Evolutionary conservation across 2,329 filamentous ascomycete species (phyloP).

Genomic region (Aspergillus quadricinctus): DNA sequence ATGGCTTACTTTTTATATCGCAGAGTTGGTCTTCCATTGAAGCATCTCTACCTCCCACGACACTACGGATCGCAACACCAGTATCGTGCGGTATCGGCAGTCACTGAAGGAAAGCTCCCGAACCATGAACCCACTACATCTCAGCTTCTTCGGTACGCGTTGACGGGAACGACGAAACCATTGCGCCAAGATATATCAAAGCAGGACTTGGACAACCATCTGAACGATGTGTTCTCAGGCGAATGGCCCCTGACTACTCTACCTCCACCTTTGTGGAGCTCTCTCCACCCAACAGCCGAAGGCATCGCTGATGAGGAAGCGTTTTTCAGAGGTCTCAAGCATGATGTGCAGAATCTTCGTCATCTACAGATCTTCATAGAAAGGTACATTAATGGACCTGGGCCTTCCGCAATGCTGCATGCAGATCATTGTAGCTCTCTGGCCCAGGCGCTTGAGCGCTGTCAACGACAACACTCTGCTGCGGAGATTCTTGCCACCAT

Average conservation of each 20-base stretch:
- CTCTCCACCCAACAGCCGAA: constrained; percentile 9
- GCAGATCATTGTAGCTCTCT: constrained; percentile 9
- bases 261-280: constrained; percentile 19
- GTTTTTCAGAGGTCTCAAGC: background rate
- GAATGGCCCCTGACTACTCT: constrained; percentile 18
- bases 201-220: constrained; percentile 8
- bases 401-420: constrained; percentile 8
- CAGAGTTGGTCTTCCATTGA: background rate
- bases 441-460: constrained; percentile 18
- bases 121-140: constrained; percentile 19
- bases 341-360: constrained; percentile 5
- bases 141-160: constrained; percentile 29
- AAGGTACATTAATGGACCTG: constrained; percentile 13
- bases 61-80: constrained; percentile 3
- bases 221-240: constrained; percentile 18
- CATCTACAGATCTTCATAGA: constrained; percentile 24
- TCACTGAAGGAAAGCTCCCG: background rate
- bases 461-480: constrained; percentile 20
- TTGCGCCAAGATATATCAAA: constrained; percentile 1
- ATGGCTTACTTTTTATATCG: background rate
- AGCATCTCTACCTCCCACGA: background rate
- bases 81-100: constrained; percentile 2
- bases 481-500: constrained; percentile 29
- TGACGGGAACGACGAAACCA: constrained; percentile 21
- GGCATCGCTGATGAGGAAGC: background rate